Evolutionary conservation across 208 protist species (phyloP).

Genomic region (Trypanosomatidae sp.): DNA sequence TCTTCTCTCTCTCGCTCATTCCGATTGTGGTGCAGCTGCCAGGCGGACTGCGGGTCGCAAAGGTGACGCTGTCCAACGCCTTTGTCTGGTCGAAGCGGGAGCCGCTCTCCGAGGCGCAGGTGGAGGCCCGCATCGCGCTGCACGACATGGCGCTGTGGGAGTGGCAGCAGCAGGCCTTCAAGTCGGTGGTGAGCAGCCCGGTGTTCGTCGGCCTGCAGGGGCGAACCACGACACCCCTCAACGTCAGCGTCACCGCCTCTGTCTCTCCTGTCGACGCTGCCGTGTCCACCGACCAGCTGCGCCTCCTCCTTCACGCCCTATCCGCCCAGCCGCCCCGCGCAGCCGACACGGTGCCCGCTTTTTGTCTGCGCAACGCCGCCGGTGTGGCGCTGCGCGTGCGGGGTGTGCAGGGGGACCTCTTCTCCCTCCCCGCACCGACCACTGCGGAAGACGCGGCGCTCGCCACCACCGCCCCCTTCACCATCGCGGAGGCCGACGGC

Average conservation of each 20-base stretch:
- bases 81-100: slow-evolving; percentile 52
- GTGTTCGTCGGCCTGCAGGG: slow-evolving; percentile 37
- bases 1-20: slow-evolving; percentile 55
- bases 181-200: slow-evolving; percentile 33
- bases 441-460: too few species aligned
- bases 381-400: slow-evolving; percentile 6
- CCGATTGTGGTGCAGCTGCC: slow-evolving; percentile 44
- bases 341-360: slow-evolving; percentile 8
- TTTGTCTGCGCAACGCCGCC: slow-evolving; percentile 11
- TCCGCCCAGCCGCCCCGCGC: neutral
- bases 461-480: neutral
- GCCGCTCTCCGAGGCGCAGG: slow-evolving; percentile 19
- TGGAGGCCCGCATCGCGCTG: slow-evolving; percentile 53
- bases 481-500: slow-evolving; percentile 14
- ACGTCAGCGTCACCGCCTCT: slow-evolving; percentile 26
- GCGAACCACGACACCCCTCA: slow-evolving; percentile 14
- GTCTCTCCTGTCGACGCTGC: slow-evolving; percentile 31
- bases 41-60: slow-evolving; percentile 33
- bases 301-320: slow-evolving; percentile 14
- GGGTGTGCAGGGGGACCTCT: too few species aligned
- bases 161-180: slow-evolving; percentile 34
- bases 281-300: slow-evolving; percentile 26
- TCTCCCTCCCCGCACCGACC: too few species aligned
- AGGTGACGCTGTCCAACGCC: slow-evolving; percentile 47
- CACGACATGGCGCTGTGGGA: slow-evolving; percentile 52